phyloP scores from a whole-genome alignment of 2,329 filamentous ascomycete species.

The Ascochyta lentis region DNA sequence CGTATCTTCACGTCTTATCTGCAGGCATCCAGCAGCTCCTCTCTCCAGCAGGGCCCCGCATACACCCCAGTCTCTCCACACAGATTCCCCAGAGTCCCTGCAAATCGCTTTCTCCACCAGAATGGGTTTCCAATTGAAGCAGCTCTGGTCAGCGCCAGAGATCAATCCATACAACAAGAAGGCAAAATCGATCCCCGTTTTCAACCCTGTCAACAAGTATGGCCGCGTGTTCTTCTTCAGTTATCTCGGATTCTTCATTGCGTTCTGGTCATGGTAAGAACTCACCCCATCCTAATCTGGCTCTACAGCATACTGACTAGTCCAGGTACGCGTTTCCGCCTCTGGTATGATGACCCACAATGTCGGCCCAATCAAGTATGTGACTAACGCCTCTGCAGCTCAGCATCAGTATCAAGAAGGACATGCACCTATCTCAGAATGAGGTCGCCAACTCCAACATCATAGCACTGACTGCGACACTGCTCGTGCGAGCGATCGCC shows the following conservation, averaged over 20 bases:
- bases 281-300: constrained; percentile 6
- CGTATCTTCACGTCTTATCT: constrained; percentile 23
- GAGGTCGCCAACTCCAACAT: constrained; percentile 92
- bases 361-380: constrained; percentile 7
- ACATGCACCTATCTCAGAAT: constrained; percentile 72
- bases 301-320: constrained; percentile 29
- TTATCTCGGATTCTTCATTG: constrained; percentile 84
- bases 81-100: constrained; percentile 5
- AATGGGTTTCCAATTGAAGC: constrained; percentile 45
- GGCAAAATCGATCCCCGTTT: constrained; percentile 76
- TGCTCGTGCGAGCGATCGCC: constrained; percentile 77
- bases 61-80: constrained; percentile 18
- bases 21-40: constrained; percentile 21
- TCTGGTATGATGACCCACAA: constrained; percentile 59
- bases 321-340: constrained; percentile 86
- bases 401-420: constrained; percentile 72
- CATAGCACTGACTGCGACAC: constrained; percentile 67
- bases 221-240: constrained; percentile 90
- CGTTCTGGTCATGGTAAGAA: constrained; percentile 78
- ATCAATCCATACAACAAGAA: constrained; percentile 86
- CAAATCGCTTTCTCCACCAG: constrained; percentile 9
- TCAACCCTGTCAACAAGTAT: constrained; percentile 81
- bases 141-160: constrained; percentile 63
- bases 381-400: constrained; percentile 54
- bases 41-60: constrained; percentile 15